Evolutionary conservation across 345 rosid species (phyloP).

Genomic region (Citrus unshiu): DNA sequence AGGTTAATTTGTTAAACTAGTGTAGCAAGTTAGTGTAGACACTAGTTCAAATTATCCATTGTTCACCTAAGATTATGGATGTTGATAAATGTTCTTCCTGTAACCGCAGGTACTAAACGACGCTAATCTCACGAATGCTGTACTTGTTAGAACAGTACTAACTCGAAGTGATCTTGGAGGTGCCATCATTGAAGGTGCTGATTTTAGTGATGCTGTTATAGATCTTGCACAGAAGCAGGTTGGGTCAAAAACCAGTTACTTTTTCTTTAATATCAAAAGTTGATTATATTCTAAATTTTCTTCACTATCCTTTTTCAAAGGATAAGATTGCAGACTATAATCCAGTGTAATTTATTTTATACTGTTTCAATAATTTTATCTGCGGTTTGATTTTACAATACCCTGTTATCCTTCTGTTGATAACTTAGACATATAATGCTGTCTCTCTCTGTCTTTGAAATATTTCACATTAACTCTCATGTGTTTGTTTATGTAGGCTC

Average conservation of each 20-base stretch:
- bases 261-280: not conserved
- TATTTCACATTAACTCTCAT: not conserved
- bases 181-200: constrained; percentile 88
- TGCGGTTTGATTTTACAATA: too few species aligned
- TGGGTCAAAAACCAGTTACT: not conserved
- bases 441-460: not conserved
- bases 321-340: too few species aligned
- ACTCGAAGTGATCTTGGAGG: constrained; percentile 96
- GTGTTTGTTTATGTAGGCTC: constrained; percentile 43
- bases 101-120: constrained; percentile 71
- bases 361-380: too few species aligned
- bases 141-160: constrained; percentile 73
- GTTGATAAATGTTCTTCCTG: not conserved
- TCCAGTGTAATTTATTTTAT: too few species aligned
- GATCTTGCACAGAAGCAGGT: constrained; percentile 94
- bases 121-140: constrained; percentile 82
- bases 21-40: not conserved
- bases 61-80: not conserved
- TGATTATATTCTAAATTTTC: not conserved
- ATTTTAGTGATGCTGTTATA: constrained; percentile 91
- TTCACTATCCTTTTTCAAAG: too few species aligned
- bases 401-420: too few species aligned
- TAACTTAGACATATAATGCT: not conserved
- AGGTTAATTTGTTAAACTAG: not conserved
- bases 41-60: not conserved